phyloP scores from a whole-genome alignment of 345 rosid species.

The Corymbia maculata region DNA sequence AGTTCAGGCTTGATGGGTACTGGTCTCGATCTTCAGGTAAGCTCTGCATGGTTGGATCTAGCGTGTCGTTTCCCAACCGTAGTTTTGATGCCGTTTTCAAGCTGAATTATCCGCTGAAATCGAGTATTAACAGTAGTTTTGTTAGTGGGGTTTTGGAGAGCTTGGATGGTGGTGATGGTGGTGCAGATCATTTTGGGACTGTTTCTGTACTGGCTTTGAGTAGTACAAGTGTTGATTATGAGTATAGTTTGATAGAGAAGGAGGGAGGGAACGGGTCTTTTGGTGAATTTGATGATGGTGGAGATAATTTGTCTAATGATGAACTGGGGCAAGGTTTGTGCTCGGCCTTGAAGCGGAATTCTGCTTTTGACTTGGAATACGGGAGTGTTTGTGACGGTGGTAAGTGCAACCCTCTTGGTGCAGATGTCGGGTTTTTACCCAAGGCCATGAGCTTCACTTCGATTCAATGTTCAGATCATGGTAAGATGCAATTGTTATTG shows the following conservation, averaged over 20 bases:
- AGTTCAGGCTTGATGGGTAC: conserved; percentile 50
- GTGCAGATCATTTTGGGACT: conserved; percentile 22
- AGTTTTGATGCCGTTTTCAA: conserved; percentile 44
- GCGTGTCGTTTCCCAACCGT: conserved; percentile 5
- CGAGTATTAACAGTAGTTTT: conserved; percentile 41
- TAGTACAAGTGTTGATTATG: conserved; percentile 31
- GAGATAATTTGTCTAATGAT: conserved; percentile 20
- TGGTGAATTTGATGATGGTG: conserved; percentile 11
- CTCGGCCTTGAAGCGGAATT: conserved; percentile 15
- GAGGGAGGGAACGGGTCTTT: conserved; percentile 16
- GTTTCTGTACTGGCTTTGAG: conserved; percentile 53
- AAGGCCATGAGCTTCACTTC: conserved; percentile 25
- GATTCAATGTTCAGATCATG: conserved; percentile 28
- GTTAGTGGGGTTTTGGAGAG: conserved; percentile 58
- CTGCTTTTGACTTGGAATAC: conserved; percentile 33
- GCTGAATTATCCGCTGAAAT: conserved; percentile 42
- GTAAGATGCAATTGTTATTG: conserved; percentile 33
- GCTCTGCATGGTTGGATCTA: conserved; percentile 88
- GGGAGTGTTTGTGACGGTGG: conserved; percentile 25
- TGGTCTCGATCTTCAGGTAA: conserved; percentile 65
- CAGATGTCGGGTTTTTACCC: conserved; percentile 15
- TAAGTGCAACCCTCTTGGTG: conserved; percentile 36
- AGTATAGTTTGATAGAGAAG: conserved; percentile 33
- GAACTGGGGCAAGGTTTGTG: conserved; percentile 26
- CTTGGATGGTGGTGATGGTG: conserved; percentile 6